These are phyloP conservation scores for Venturia carpophila DNA, from an alignment of 2,329 filamentous ascomycete species.

Conservation along the genomic window DNA sequence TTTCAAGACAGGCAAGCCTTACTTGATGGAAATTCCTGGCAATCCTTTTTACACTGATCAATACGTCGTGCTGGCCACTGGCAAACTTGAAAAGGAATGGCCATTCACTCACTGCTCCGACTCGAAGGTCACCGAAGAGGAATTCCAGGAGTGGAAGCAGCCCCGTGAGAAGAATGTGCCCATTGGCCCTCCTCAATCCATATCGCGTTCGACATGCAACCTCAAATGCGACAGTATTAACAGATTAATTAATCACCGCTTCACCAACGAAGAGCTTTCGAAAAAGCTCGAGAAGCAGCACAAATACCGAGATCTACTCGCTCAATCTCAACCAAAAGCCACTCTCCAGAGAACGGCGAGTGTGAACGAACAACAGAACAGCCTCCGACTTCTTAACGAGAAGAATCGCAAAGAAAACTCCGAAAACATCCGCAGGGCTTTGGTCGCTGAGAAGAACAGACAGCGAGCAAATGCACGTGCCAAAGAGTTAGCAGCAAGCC, in stretches of 20 bases:
- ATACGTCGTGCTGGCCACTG: constrained; percentile 74
- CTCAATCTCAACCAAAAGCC: background rate
- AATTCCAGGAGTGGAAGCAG: constrained; percentile 74
- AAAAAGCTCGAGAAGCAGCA: constrained; percentile 65
- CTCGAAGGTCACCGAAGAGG: constrained; percentile 70
- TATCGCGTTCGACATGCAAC: constrained; percentile 59
- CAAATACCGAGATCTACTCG: constrained; percentile 32
- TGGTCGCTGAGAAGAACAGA: constrained; percentile 60
- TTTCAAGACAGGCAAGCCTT: constrained; percentile 71
- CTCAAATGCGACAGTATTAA: constrained; percentile 60
- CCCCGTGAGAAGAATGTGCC: constrained; percentile 42
- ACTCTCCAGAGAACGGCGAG: constrained; percentile 38
- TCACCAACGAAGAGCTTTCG: constrained; percentile 76
- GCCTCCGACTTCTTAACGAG: constrained; percentile 73
- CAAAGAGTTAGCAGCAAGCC: constrained; percentile 56
- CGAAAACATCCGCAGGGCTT: constrained; percentile 85
- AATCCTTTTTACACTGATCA: constrained; percentile 80
- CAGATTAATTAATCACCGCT: constrained; percentile 65
- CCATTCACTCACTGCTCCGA: constrained; percentile 90
- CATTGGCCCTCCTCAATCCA: constrained; percentile 59
- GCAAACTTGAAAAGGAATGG: constrained; percentile 74
- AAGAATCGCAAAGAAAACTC: constrained; percentile 76
- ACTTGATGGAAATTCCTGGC: constrained; percentile 66
- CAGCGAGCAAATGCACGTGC: constrained; percentile 40
- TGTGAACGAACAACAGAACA: constrained; percentile 60